Percentiles rank a stretch among this genome's conserved stretches.
phyloP scores from a whole-genome alignment of 345 rosid genomes.

The Erodium maritimum region DNA sequence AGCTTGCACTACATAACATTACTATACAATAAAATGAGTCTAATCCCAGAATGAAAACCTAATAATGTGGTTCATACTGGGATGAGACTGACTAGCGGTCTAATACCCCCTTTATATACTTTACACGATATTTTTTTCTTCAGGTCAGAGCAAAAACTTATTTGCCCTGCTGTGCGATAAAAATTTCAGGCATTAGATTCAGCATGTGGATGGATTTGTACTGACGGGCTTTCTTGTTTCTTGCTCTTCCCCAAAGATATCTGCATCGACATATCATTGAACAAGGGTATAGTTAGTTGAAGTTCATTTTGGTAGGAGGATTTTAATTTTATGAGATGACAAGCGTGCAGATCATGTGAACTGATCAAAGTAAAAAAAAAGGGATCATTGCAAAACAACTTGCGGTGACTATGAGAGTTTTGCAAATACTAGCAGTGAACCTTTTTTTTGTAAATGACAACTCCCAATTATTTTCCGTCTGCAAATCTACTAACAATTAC shows the following conservation, averaged over 20 bases:
- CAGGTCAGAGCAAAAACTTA: conserved; percentile 3
- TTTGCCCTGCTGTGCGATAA: not conserved
- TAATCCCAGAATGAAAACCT: not conserved
- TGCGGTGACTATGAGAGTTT: too few species aligned
- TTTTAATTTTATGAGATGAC: too few species aligned
- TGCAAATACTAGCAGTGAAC: too few species aligned
- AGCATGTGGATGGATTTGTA: not conserved
- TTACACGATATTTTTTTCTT: conserved; percentile 4
- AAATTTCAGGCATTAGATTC: not conserved
- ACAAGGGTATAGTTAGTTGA: not conserved
- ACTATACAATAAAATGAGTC: conserved; percentile 7
- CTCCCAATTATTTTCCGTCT: too few species aligned
- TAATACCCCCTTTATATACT: not conserved
- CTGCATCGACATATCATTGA: conserved; percentile 10
- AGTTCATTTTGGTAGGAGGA: not conserved
- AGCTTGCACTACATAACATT: not conserved
- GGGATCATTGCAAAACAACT: too few species aligned
- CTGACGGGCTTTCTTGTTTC: not conserved
- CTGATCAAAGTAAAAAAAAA: not conserved
- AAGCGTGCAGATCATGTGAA: not conserved
- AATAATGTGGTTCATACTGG: not conserved
- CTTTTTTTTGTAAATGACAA: too few species aligned
- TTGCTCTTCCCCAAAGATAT: conserved; percentile 24
- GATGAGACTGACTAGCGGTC: not conserved
- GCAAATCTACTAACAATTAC: too few species aligned